Percentiles rank a stretch among this genome's conserved stretches.
phyloP scores from a whole-genome alignment of 441 rosid genomes.

The Metrosideros polymorpha region DNA sequence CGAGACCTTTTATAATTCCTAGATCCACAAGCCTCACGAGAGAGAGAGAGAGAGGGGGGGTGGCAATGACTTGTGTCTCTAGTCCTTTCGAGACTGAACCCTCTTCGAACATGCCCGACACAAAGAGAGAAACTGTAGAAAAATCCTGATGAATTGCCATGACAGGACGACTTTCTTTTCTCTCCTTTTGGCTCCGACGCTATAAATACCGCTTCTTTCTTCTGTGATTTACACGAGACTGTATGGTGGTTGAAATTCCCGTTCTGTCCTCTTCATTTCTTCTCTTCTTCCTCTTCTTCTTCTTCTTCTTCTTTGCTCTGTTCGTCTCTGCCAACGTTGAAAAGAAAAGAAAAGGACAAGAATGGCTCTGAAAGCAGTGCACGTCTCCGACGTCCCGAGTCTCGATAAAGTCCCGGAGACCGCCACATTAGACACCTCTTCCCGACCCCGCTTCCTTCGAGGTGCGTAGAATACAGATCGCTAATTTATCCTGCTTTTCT shows the following conservation, averaged over 20 bases:
- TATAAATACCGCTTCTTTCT: background rate
- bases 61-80: background rate
- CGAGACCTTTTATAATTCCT: background rate
- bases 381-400: constrained; percentile 35
- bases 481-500: background rate
- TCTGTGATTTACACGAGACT: background rate
- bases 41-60: background rate
- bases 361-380: constrained; percentile 54
- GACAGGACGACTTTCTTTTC: background rate
- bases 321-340: background rate
- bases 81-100: background rate
- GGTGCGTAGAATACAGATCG: constrained; percentile 13
- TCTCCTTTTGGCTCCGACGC: background rate
- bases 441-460: constrained; percentile 17
- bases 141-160: background rate
- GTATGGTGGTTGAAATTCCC: background rate
- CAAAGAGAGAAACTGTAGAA: background rate
- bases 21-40: background rate
- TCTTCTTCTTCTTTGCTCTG: background rate
- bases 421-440: constrained; percentile 17
- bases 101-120: background rate
- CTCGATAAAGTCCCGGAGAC: constrained; percentile 31
- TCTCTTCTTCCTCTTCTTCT: background rate
- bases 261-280: background rate
- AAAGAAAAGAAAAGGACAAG: background rate